Base-by-base conservation (phyloP, 805 yeast genomes). In the Starmerella vaccinii region DNA sequence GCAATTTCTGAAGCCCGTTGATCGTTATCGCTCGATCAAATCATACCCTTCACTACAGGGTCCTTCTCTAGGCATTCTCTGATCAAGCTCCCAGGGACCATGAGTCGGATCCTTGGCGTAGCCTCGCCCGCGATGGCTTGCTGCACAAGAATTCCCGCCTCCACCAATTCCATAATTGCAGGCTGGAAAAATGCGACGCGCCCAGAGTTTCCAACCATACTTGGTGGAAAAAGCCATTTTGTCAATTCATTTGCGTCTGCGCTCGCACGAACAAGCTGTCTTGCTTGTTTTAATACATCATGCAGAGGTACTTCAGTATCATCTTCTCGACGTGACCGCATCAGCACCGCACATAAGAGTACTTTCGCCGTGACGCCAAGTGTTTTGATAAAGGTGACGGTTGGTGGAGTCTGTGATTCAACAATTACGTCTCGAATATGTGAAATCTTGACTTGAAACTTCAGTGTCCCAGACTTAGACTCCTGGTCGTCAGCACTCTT, bases 371-470 rank as follows among this genome's bases (percentile, higher is more conserved):
- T 74, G 57, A 84, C 76, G 1, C 95, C 73, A 23, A 87, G 67
- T 0, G 78, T 69, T 23, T 68, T 63, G 19, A 92, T 65, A 58
- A 76, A 84, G 49, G 69, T 72, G 0, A 78, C 65, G n/a, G 78
- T 69, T 0, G 95, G 95, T 0, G 95, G 80, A 52, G 76, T 76
- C 5, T 86, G 79, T 0, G 94, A 76, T 63, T 86, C 95, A 56
- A 76, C 75, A 34, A 86, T 80, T 0, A 96, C 96, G 57, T 74
- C 76, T 64, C 83, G 78, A 18, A 90, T 79, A 65, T 88, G 95
- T 10, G 50, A 29, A 13, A 51, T 45, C 15, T 72, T 70, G 19
- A 87, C 84, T 4, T 19, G 19, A 15, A 43, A 30, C 10, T 32
- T 24, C 76, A 68, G 52, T 74, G 26, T 78, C 12, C 32, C 40